Evolutionary conservation across 495 filamentous ascomycete genomes (phyloP), one percentile per base, ranked within the genome.

Genomic region (Beverwykella pulmonaria): DNA sequence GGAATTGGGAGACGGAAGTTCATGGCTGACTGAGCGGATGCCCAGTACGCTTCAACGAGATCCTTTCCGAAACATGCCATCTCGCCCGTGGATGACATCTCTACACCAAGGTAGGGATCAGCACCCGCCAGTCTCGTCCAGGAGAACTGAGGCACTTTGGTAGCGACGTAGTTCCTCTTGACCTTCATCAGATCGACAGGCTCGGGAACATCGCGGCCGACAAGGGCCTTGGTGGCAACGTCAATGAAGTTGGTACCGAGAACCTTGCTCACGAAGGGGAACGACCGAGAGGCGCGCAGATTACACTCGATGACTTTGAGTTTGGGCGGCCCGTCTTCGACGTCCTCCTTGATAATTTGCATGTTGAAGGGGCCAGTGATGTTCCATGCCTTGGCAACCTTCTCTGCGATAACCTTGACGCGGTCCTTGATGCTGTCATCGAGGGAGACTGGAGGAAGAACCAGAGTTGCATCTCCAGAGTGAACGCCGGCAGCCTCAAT

Each of bases 241-340:
- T 98, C 93, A 67, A 98, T 93, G 84, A 98, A 97, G 84, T 98
- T 97, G 67, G 87, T 90, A 62, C 94, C 94, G 53, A 98, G 85
- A 27, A 97, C 94, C 81, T 98, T 98, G 84, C 88, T 92, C 74
- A 92, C 90, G 77, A 98, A 98, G 72, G 94, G 94, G 87, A 98
- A 97, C 1, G 93, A 97, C 41, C 93, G 92, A 50, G 93, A 98
- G 47, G 94, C 94, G 71, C 93, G 94, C 67, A 98, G 89, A 76
- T 98, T 98, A 83, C 93, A 98, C 81, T 98, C 93, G 68, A 98
- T 98, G 71, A 97, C 93, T 82, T 98, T 98, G 53, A 98, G 85
- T 54, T 81, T 77, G 20, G 89, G 86, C 69, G 90, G 85, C 27
- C 85, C 88, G 60, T 88, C 87, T n/a, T 76, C 73, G 19, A 84